These are phyloP conservation scores for Carex myosuroides DNA, from an alignment of 176 grass and related monocot species.

Conservation along the genomic window DNA sequence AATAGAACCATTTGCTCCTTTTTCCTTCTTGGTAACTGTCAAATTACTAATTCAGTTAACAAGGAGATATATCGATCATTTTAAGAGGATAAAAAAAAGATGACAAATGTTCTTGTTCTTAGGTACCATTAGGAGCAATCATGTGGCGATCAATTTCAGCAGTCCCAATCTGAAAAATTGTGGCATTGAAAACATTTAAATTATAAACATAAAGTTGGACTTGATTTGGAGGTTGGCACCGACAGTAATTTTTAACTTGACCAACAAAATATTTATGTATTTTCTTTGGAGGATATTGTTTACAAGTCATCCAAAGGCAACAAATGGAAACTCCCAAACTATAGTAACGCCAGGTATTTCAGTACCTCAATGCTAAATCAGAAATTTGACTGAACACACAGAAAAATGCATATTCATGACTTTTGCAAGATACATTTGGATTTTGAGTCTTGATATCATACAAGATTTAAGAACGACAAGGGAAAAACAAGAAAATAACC, in stretches of 20 bases:
- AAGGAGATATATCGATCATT: background rate
- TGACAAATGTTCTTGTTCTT: slow-evolving; percentile 2
- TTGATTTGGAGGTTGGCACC: background rate
- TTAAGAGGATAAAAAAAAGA: slow-evolving; percentile 20
- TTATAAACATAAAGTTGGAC: background rate
- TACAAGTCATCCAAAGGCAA: background rate
- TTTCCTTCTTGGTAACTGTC: slow-evolving; percentile 47
- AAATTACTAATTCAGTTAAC: slow-evolving; percentile 23
- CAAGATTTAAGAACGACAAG: background rate
- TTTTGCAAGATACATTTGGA: background rate
- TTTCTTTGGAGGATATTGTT: background rate
- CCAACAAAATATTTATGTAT: background rate
- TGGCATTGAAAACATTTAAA: background rate
- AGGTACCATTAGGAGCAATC: slow-evolving; percentile 76
- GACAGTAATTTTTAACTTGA: background rate
- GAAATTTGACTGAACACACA: background rate
- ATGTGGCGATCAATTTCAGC: slow-evolving; percentile 64
- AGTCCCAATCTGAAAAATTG: slow-evolving; percentile 45
- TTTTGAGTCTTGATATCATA: background rate
- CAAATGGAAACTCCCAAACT: background rate
- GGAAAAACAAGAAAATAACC: background rate
- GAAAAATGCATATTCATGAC: background rate
- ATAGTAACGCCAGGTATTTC: background rate
- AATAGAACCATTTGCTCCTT: slow-evolving; percentile 39
- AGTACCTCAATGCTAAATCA: background rate